Percentiles rank a stretch among this genome's conserved stretches.
phyloP scores from a whole-genome alignment of 148 eudicot genomes.

The Limonium bicolor region DNA sequence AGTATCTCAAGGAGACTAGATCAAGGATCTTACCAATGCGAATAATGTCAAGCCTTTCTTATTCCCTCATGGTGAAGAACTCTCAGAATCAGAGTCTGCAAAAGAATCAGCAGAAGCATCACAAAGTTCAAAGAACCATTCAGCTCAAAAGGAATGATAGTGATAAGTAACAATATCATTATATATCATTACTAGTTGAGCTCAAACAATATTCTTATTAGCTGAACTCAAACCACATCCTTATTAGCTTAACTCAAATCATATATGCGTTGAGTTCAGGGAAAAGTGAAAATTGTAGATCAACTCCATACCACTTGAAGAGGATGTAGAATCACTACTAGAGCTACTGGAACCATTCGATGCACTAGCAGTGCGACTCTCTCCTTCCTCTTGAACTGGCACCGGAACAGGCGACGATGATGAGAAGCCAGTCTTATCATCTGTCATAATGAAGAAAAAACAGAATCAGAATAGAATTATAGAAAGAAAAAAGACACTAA shows the following conservation, averaged over 20 bases:
- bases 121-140: too few relatives aligned
- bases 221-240: neutral
- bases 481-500: too few relatives aligned
- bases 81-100: constrained; percentile 3
- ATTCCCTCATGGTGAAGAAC: constrained; percentile 1
- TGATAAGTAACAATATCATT: neutral
- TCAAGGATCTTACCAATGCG: too few relatives aligned
- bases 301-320: constrained; percentile 5
- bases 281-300: neutral
- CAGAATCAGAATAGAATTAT: neutral
- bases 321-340: constrained; percentile 4
- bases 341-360: constrained; percentile 4
- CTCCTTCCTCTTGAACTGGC: neutral
- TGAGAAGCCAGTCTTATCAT: neutral
- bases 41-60: too few relatives aligned
- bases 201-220: neutral
- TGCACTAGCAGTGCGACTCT: neutral
- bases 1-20: too few relatives aligned
- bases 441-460: neutral
- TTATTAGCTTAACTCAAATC: too few relatives aligned
- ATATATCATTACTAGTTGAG: neutral
- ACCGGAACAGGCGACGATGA: too few relatives aligned
- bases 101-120: neutral
- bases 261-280: neutral
- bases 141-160: neutral